Evolutionary conservation across 1,284 basidiomycete genomes (phyloP), one percentile per base, ranked within the genome.

Genomic region (Moesziomyces sp.): DNA sequence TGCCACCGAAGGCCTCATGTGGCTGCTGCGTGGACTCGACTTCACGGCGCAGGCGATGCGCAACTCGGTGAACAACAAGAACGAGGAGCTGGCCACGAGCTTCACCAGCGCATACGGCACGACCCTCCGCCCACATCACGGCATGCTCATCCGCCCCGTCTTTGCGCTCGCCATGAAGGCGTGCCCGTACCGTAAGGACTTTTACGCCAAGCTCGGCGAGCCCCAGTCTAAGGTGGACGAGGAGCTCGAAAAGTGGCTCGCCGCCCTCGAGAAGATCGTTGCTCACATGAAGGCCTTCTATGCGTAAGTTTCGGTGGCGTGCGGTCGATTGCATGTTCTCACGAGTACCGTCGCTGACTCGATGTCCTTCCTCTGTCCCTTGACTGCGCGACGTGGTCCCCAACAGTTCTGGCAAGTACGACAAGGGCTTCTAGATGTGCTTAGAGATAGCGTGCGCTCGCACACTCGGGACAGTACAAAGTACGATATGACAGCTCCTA

Each of bases 151-250:
- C 53, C 91, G 91, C 81, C 90, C 90, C 18, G 83, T 96, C 43
- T 98, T 98, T 85, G 83, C 89, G 92, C 89, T 95, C 48, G 96
- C 96, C 6, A 94, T 99, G 93, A 97, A 92, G 82, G 94, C 95
- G 0, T 97, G 94, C 86, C 96, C 96, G 0, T 93, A 93, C 86
- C 92, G 95, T 64, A 89, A 88, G 18, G 91, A 91, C 77, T 96
- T 99, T 86, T 97, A 94, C 85, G 87, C 87, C 48, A 97, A 97
- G 85, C 89, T 99, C 49, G 92, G 92, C 21, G 87, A 89, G 47
- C 87, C 92, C 3, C 86, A 88, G 52, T 90, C 90, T 33, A 89
- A 88, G 76, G 88, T 97, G 62, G 86, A 89, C 66, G 87, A 87
- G 55, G 90, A 92, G 74, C 87, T 97, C 46, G 86, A 86, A 45